Conservation (phyloP, 257 asterid species). For the Forsythia viridissima region DNA sequence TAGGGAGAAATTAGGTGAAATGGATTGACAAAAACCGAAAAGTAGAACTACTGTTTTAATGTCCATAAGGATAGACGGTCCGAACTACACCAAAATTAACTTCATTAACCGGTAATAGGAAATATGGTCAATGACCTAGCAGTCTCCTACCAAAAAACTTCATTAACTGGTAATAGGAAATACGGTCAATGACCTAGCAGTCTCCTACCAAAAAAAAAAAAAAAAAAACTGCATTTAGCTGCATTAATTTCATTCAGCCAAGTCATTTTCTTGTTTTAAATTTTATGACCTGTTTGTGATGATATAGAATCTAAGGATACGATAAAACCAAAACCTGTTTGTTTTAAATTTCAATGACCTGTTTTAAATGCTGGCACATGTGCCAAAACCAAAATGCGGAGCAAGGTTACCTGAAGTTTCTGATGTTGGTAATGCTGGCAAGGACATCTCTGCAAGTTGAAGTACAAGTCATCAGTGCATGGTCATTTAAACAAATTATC, state of each 20-base stretch:
- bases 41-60: too few relatives aligned
- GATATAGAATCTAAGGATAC: background rate
- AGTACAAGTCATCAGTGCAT: conserved; percentile 21
- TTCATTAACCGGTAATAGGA: background rate
- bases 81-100: background rate
- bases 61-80: background rate
- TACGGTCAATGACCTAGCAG: background rate
- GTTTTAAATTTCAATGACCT: background rate
- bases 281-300: background rate
- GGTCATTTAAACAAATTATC: conserved; percentile 1
- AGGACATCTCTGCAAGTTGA: conserved; percentile 82
- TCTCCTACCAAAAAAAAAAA: background rate
- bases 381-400: conserved; percentile 24
- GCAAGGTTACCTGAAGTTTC: conserved; percentile 59
- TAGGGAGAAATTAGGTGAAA: background rate
- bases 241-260: background rate
- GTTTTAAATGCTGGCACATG: background rate
- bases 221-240: background rate
- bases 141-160: background rate
- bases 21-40: background rate
- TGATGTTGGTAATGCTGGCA: conserved; percentile 92
- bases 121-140: background rate
- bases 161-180: background rate
- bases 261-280: background rate
- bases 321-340: too few relatives aligned